Evolutionary conservation across 1,139 yeast species (phyloP), one percentile per base, ranked within the genome.

Genomic region (Candida sp.): DNA sequence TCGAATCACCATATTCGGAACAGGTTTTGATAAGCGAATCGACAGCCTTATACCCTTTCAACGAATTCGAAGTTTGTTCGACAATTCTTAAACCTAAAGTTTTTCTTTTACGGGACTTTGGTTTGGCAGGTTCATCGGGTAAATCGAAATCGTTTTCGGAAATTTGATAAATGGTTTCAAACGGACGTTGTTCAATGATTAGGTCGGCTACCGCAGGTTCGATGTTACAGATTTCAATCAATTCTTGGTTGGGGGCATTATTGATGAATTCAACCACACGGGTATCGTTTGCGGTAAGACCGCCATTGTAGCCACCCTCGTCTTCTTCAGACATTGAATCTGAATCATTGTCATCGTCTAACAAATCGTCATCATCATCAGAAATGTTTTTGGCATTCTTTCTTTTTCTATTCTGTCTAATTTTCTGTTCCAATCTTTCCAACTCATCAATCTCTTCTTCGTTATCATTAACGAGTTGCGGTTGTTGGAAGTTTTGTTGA

Each of bases 21-120:
- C 99, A 95, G 53, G 82, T 80, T 50, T 83, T 82, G 46, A 95
- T 88, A 52, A 95, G 72, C 22, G 95, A 85, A 56, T 93, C 98
- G 33, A 93, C 96, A 0, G 99, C 98, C 49, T 84, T 85, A 60
- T 93, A 95, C 3, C 99, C 99, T 54, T 82, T 80, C 51, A 93
- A 71, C 21, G 91, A 84, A 48, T 73, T 68, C 44, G 77, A 79
- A 5, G 89, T 79, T 30, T 78, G 84, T 48, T 87, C 96, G 22
- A 90, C 78, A 40, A 89, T 77, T 57, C 82, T 80, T 53, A 85
- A 84, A 7, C 97, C 97, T 40, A 81, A 76, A 2, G 85, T 73
- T 61, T 85, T 86, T 38, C 68, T 67, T 12, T 65, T 65, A 22
- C 70, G 66, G 32, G 73, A 62, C 40, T 67, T 65, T 50, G 70